phyloP scores from a whole-genome alignment of 2,329 filamentous ascomycete genomes.

The Phaeosphaeria sp. region DNA sequence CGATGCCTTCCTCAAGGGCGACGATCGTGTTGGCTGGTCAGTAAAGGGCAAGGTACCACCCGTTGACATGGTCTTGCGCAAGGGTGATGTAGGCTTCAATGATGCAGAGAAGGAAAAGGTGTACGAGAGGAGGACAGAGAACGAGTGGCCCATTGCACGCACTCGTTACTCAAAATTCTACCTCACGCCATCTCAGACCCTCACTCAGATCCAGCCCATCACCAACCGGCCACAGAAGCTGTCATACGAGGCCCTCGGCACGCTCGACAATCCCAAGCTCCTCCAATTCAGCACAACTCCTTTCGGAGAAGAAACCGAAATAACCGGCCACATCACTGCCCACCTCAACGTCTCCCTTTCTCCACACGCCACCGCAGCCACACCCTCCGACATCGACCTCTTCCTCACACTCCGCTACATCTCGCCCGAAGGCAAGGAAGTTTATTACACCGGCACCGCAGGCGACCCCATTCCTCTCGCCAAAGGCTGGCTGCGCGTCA shows the following conservation, averaged over 20 bases:
- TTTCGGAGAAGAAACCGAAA: slow-evolving; percentile 70
- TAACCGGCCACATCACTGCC: slow-evolving; percentile 72
- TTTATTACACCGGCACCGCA: slow-evolving; percentile 70
- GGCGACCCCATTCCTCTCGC: slow-evolving; percentile 68
- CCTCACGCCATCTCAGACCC: slow-evolving; percentile 57
- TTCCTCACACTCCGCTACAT: slow-evolving; percentile 69
- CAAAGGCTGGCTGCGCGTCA: slow-evolving; percentile 70
- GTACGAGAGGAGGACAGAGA: slow-evolving; percentile 64
- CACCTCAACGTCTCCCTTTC: slow-evolving; percentile 68
- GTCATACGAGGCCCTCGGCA: slow-evolving; percentile 67
- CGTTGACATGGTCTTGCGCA: slow-evolving; percentile 67
- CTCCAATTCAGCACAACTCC: slow-evolving; percentile 65
- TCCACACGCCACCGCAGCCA: slow-evolving; percentile 46
- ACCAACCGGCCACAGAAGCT: slow-evolving; percentile 50
- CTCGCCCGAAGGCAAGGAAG: slow-evolving; percentile 60
- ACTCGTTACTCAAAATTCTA: slow-evolving; percentile 70
- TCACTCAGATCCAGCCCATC: slow-evolving; percentile 47
- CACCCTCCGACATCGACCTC: slow-evolving; percentile 66
- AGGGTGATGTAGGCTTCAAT: slow-evolving; percentile 72
- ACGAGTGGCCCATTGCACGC: slow-evolving; percentile 70
- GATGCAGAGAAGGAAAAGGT: slow-evolving; percentile 65
- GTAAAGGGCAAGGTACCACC: slow-evolving; percentile 64
- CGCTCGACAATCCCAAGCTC: slow-evolving; percentile 59
- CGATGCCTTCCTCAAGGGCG: slow-evolving; percentile 73
- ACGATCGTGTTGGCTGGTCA: slow-evolving; percentile 69